Evolutionary conservation across 106 monocot species (phyloP).

Genomic region (Apostasia ramifera): DNA sequence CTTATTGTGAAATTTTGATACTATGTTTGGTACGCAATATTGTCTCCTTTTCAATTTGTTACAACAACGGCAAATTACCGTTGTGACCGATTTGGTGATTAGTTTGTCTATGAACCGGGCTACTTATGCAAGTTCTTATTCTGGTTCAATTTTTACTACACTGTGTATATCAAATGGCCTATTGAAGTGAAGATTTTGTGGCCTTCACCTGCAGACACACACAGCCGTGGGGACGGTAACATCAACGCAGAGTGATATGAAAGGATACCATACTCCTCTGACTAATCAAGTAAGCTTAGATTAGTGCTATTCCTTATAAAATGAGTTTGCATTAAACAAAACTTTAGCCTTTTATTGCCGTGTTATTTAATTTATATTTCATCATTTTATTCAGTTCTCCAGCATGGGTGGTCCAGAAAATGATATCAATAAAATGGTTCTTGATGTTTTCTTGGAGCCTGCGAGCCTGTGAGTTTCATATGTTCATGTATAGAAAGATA

Average conservation of each 20-base stretch:
- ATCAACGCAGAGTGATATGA: conserved; percentile 1
- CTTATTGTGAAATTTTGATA: too few relatives aligned
- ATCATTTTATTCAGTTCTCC: background rate
- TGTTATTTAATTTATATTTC: background rate
- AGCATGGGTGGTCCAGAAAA: background rate
- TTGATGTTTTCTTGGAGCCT: conserved; percentile 9
- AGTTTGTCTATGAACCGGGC: too few relatives aligned
- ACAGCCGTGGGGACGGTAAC: conserved; percentile 6
- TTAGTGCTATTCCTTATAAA: background rate
- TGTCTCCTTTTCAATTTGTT: too few relatives aligned
- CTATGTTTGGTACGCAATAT: too few relatives aligned
- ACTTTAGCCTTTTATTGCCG: background rate
- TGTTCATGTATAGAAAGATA: background rate
- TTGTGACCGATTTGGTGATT: too few relatives aligned
- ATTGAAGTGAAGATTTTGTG: too few relatives aligned
- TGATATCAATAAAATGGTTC: conserved; percentile 8
- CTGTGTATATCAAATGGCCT: too few relatives aligned
- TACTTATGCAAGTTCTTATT: too few relatives aligned
- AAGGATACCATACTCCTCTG: conserved; percentile 14
- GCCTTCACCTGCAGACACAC: background rate
- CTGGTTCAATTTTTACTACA: too few relatives aligned
- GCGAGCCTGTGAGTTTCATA: conserved; percentile 5
- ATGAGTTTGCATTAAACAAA: background rate
- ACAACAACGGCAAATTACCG: too few relatives aligned
- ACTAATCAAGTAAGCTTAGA: conserved; percentile 4